A percentile compares a stretch with the other conserved stretches of the same genome.
phyloP scores from a whole-genome alignment of 1,284 basidiomycete genomes.

The Vanrija humicola region DNA sequence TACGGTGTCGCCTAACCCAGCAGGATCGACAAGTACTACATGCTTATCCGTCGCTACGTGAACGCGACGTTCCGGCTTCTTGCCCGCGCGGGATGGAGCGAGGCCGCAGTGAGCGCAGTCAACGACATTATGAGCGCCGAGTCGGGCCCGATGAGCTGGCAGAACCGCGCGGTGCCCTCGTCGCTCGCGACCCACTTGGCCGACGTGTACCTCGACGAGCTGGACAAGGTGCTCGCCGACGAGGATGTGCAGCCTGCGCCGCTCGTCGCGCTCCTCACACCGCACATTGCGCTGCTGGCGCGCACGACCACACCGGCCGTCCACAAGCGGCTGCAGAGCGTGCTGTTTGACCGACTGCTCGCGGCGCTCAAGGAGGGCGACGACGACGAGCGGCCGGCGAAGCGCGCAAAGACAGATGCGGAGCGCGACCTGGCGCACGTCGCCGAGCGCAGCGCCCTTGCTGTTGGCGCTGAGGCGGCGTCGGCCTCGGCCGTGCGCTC shows the following conservation, averaged over 20 bases:
- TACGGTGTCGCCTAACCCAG: slow-evolving; percentile 9
- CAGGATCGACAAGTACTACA: slow-evolving; percentile 95
- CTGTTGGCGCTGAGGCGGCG: background rate
- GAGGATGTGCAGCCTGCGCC: slow-evolving; percentile 31
- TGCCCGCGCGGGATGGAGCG: slow-evolving; percentile 66
- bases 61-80: slow-evolving; percentile 80
- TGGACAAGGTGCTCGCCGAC: slow-evolving; percentile 65
- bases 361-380: slow-evolving; percentile 14
- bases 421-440: slow-evolving; percentile 1
- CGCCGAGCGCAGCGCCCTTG: background rate
- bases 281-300: slow-evolving; percentile 42
- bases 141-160: slow-evolving; percentile 72
- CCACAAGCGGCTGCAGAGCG: slow-evolving; percentile 38
- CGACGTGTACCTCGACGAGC: slow-evolving; percentile 87
- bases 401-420: slow-evolving; percentile 44
- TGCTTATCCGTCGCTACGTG: slow-evolving; percentile 84
- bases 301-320: slow-evolving; percentile 38
- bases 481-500: slow-evolving; percentile 53
- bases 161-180: slow-evolving; percentile 68
- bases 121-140: slow-evolving; percentile 60
- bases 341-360: slow-evolving; percentile 35
- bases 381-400: slow-evolving; percentile 21
- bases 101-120: slow-evolving; percentile 57
- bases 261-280: slow-evolving; percentile 34
- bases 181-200: slow-evolving; percentile 79